Base-by-base conservation (phyloP, 2,329 filamentous ascomycete species). In the Alternaria sp. region DNA sequence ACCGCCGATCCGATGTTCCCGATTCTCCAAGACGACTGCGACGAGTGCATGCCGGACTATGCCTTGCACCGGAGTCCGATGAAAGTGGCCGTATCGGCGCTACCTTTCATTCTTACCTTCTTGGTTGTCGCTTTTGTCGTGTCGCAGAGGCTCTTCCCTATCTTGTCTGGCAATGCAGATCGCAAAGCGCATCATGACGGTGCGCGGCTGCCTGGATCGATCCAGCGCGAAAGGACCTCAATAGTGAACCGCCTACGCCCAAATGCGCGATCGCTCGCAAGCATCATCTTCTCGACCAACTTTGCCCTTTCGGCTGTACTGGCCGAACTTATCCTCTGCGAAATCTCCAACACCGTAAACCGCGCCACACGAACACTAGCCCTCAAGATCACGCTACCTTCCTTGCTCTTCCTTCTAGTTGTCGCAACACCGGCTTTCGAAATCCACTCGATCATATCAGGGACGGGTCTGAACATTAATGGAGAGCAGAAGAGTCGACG, bases 241-340 rank as follows among this genome's bases (percentile, higher is more conserved):
- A 32, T 72, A 48, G 48, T 75, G 63, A 59, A 81, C 84, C 16
- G 82, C 81, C 51, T 83, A 25, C 67, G 67, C 32, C 60, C 74
- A 12, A 68, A 62, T 11, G 73, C 77, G 36, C 77, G 78, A 45
- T 75, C 72, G n/a, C 62, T 85, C 10, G 82, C 88, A 2, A 89
- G 88, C 14, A 80, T 85, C 59, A 88, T 91, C 2, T 96, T 96
- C 77, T 89, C 91, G 7, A 85, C 88, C 1, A 96, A 92, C 10
- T 87, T 95, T 36, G 92, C 88, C 1, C 84, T 96, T 9, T 90
- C 92, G 6, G 86, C 90, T 38, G 91, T 94, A 2, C 83, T 97
- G 46, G 92, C 89, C 3, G 90, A 94, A 78, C 81, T 97, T 67
- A 91, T 97, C 46, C 85, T 97, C 9, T 93, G 92, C 70, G 93